Evolutionary conservation across 163 green algal genomes (phyloP), one percentile per base, ranked within the genome.

Genomic region (Smithsoniella earleae): DNA sequence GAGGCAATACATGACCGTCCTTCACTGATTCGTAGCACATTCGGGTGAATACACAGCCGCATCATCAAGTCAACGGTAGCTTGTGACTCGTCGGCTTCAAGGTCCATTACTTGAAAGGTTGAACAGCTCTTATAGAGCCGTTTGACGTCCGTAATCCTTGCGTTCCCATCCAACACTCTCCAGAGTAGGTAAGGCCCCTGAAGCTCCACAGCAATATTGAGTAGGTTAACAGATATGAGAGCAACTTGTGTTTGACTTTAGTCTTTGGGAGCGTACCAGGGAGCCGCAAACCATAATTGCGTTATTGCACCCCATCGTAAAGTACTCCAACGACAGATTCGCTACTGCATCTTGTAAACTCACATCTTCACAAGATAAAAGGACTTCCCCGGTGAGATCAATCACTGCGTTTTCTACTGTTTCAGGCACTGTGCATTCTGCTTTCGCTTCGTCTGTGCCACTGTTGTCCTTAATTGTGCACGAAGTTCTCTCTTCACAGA

Each of bases 1-100:
- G 6, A 34, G 20, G 58, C 58, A 69, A 69, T 30, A 25, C 8
- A 22, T 16, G 30, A 31, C 58, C 27, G 38, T n/a, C 58, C 58
- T 13, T 69, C 58, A 43, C 30, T 33, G 16, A n/a, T 43, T 33
- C 25, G 10, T 13, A 69, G 25, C 10, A 69, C 28, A 3, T 5
- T 1, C 1, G 58, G 58, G 20, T 30, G 31, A 4, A 69, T 69
- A 31, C n/a, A 69, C 22, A 34, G 30, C 3, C 27, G 8, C 25
- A 69, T 30, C 40, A 69, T 69, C 58, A 69, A 45, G n/a, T 69
- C 25, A 0, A 69, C 58, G 28, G 58, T 69, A 34, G 38, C 58
- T 38, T 33, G 20, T 28, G 58, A 69, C 58, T 36, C 58, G 4
- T 30, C 30, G 5, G 38, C 30, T 10, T 37, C 16, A 3, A 69